Conservation (phyloP, 2,329 filamentous ascomycete species). For the Penicillium sclerotigenum region DNA sequence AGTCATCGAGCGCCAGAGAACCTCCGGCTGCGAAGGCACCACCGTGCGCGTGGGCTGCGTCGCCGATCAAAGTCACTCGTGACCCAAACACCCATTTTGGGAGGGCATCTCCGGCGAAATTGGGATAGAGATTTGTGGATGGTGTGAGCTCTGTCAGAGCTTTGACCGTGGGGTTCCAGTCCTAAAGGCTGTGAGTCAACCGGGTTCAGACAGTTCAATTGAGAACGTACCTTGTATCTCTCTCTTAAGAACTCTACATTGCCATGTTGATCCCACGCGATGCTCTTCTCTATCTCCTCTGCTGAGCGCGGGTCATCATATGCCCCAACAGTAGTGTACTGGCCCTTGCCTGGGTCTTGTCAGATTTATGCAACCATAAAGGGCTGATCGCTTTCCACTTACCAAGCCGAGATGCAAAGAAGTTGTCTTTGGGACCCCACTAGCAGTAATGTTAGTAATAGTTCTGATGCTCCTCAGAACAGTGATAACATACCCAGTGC, state of each 20-base stretch:
- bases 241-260: constrained; percentile 37
- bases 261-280: constrained; percentile 42
- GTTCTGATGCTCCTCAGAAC: not conserved
- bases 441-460: constrained; percentile 10
- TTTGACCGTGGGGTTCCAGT: constrained; percentile 45
- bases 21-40: constrained; percentile 33
- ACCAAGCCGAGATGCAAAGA: constrained; percentile 47
- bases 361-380: not conserved
- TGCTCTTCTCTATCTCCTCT: constrained; percentile 29
- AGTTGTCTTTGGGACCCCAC: constrained; percentile 44
- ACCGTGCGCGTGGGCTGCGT: constrained; percentile 33
- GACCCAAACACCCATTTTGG: constrained; percentile 43
- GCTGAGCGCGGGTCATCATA: constrained; percentile 40
- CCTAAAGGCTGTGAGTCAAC: constrained; percentile 24
- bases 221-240: constrained; percentile 22
- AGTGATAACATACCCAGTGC: constrained; percentile 34
- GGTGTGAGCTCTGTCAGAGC: constrained; percentile 44
- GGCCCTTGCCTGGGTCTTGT: constrained; percentile 24
- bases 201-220: not conserved
- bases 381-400: not conserved
- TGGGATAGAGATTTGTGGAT: constrained; percentile 43
- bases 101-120: constrained; percentile 42
- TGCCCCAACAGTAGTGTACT: constrained; percentile 46
- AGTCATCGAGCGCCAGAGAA: constrained; percentile 31
- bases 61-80: constrained; percentile 28